Evolutionary conservation across 2,329 filamentous ascomycete genomes (phyloP), one percentile per base, ranked within the genome.

Genomic region (Ciborinia camelliae): DNA sequence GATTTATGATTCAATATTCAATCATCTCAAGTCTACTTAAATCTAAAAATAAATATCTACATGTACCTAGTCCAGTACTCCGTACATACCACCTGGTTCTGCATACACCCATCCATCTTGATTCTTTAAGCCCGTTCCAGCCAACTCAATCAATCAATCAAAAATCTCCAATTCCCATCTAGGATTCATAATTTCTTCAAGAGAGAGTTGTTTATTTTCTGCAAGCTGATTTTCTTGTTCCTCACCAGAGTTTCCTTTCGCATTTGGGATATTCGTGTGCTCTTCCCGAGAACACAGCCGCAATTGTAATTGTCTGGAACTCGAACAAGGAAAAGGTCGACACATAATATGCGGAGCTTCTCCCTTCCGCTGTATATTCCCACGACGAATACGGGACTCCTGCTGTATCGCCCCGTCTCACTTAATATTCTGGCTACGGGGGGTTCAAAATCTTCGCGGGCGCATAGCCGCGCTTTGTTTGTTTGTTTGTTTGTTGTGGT

Each of bases 291-390:
- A 80, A 73, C 0, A 81, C 77, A 37, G 77, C 76, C 1, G 80
- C 80, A 1, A 81, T 70, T 2, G 76, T 75, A 67, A 81, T 78
- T 14, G 81, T 79, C 68, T 83, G 81, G 63, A 80, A 82, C 63
- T 83, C 81, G 66, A 82, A 83, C 9, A 82, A 73, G 0, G 77
- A 78, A 68, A 82, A 83, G 0, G 81, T 82, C 0, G 80, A 79
- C 0, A 78, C 79, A 68, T 80, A 79, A 65, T 78, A 81, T 0
- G 81, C 80, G n/a, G n/a, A 99, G 82, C 83, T 95, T 94, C 76
- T 99, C 93, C 67, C 83, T 82, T 60, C 94, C 95, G 70, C 90
- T 96, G 80, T 90, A 99, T 67, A 99, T 93, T 65, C 94, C 95
- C 18, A 99, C 93, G 37, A 97, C 87, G 74, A 89, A 98, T 20